Base-by-base conservation (phyloP, 2,329 filamentous ascomycete species). In the Davidsoniella virescens region DNA sequence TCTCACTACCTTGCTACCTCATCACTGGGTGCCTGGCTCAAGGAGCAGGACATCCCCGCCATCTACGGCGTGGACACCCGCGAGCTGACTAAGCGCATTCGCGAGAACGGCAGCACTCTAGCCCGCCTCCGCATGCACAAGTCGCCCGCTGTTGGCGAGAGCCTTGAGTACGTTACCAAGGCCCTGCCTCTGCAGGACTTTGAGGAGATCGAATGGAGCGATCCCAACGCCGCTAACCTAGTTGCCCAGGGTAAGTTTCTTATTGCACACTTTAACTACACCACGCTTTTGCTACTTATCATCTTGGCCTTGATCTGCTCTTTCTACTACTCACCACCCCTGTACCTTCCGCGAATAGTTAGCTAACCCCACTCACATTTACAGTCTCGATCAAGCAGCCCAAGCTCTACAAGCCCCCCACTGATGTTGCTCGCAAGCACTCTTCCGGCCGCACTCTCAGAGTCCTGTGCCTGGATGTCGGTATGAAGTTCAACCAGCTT, bases 401-500 rank as follows among this genome's bases (percentile, higher is more conserved):
- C 52, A 90, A 87, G 64, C 73, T 94, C 52, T 96, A 90, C 69
- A 79, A 80, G 59, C 87, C 88, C 49, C 77, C 78, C 56, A 67
- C 78, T 33, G 75, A 79, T 52, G 75, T 73, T 59, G 79, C 82
- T 55, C 75, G 94, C 59, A 82, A 85, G 66, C 87, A 94, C 67
- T 84, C 88, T 39, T 93, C 87, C 51, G 92, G 90, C 55, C 84
- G 88, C 59, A 75, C 82, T 46, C 75, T 96, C 53, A 85, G 88
- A 62, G 81, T 98, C 54, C 72, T 96, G 47, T 94, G 87, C 63
- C 77, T 98, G 58, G 92, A 98, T 69, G 90, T 98, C 58, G 92
- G 92, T 64, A 81, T 96, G 72, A 98, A 98, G 69, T 95, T 86
- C 70, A 98, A 96, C 70, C 92, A 98, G 70, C 75, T 98, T 59